Percentiles rank a stretch among this genome's conserved stretches.
phyloP scores from a whole-genome alignment of 768 basidiomycete species.

The Mycena indigotica region DNA sequence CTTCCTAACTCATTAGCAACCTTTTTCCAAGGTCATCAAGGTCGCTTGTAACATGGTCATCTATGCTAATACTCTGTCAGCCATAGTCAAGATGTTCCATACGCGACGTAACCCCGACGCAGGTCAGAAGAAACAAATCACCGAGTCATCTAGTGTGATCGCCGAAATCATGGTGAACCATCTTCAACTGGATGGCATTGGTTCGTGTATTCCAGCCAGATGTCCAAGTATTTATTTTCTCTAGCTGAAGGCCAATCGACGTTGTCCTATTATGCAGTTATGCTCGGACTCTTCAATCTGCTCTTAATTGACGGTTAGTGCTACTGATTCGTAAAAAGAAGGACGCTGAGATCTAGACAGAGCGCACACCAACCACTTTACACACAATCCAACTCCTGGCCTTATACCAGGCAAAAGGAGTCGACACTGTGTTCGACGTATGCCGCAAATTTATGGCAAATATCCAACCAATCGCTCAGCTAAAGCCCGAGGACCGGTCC shows the following conservation, averaged over 20 bases:
- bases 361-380: slow-evolving; percentile 71
- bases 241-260: slow-evolving; percentile 33
- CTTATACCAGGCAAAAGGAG: slow-evolving; percentile 71
- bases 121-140: slow-evolving; percentile 76
- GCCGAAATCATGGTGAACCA: slow-evolving; percentile 76
- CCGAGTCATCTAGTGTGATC: slow-evolving; percentile 65
- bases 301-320: slow-evolving; percentile 52
- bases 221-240: slow-evolving; percentile 14
- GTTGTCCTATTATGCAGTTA: slow-evolving; percentile 50
- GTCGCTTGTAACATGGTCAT: slow-evolving; percentile 14
- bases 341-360: slow-evolving; percentile 40
- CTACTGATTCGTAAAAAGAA: slow-evolving; percentile 11
- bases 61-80: slow-evolving; percentile 39
- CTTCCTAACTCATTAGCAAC: slow-evolving; percentile 75
- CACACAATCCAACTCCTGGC: slow-evolving; percentile 82
- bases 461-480: slow-evolving; percentile 55
- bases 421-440: slow-evolving; percentile 65
- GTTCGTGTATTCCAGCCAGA: slow-evolving; percentile 46
- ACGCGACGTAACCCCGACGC: slow-evolving; percentile 76
- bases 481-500: slow-evolving; percentile 58
- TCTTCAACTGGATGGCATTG: slow-evolving; percentile 51
- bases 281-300: slow-evolving; percentile 47
- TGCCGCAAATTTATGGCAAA: slow-evolving; percentile 55
- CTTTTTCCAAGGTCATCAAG: slow-evolving; percentile 88
- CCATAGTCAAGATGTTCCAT: slow-evolving; percentile 86